These are phyloP conservation scores for Plasmodium gonderi DNA, from an alignment of 169 alveolate genomes.

Conservation along the genomic window DNA sequence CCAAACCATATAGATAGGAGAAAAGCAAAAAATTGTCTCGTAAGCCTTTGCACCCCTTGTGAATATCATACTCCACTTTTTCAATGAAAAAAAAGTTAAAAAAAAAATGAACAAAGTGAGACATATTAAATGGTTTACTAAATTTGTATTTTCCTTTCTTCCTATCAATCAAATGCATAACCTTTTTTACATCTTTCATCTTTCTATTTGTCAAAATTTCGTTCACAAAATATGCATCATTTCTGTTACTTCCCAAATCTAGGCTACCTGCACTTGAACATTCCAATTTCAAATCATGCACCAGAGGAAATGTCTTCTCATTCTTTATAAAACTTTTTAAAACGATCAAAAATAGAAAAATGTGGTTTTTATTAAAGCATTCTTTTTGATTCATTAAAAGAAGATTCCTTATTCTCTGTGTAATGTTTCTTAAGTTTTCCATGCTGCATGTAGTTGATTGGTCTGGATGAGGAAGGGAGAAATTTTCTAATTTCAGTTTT, in stretches of 20 bases:
- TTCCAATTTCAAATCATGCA: background rate
- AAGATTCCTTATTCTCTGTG: background rate
- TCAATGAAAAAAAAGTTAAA: conserved; percentile 15
- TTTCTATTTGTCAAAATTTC: conserved; percentile 17
- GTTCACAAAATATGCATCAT: background rate
- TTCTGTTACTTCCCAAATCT: no score
- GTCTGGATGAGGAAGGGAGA: background rate
- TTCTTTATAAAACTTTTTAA: conserved; percentile 60
- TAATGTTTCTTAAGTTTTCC: background rate
- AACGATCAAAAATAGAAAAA: conserved; percentile 15
- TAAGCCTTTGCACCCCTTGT: background rate
- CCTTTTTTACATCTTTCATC: background rate
- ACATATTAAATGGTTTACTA: background rate
- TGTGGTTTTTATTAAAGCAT: background rate
- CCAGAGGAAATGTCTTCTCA: conserved; percentile 6
- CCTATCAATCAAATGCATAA: background rate
- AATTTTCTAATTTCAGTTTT: conserved; percentile 8
- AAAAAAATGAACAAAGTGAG: conserved; percentile 27
- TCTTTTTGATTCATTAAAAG: background rate
- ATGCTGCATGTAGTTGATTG: background rate
- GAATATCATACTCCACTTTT: background rate
- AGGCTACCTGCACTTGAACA: background rate
- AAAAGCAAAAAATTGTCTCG: conserved; percentile 4
- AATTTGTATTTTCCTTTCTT: conserved; percentile 38
- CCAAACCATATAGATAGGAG: background rate